A percentile compares a stretch with the other conserved stretches of the same genome.
Conservation (phyloP, 2,329 filamentous ascomycete species). For the Emmonsiellopsis sp. region DNA sequence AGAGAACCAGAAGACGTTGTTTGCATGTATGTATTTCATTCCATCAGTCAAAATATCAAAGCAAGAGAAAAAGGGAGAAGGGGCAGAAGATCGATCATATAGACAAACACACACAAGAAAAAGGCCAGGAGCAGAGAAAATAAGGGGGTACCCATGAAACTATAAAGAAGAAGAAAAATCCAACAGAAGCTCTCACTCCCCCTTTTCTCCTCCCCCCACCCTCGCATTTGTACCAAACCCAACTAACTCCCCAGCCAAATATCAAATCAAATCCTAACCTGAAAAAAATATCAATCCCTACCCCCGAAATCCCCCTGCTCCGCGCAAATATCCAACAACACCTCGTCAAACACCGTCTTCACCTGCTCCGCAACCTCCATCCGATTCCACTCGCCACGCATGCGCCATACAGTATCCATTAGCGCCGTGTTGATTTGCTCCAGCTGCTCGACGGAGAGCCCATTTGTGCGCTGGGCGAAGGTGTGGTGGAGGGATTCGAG, state of each 20-base stretch:
- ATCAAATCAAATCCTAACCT: slow-evolving; percentile 1
- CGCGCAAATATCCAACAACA: slow-evolving; percentile 48
- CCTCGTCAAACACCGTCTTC: slow-evolving; percentile 62
- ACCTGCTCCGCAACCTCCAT: slow-evolving; percentile 59
- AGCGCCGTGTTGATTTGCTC: slow-evolving; percentile 86
- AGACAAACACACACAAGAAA: neutral
- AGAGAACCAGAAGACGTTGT: too few relatives aligned
- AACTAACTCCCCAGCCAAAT: too few relatives aligned
- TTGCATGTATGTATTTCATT: too few relatives aligned
- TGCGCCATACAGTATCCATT: slow-evolving; percentile 83
- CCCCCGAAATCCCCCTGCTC: slow-evolving; percentile 28
- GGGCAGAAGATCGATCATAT: neutral
- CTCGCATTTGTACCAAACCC: too few relatives aligned
- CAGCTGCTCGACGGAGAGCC: slow-evolving; percentile 82
- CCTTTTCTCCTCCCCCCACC: too few relatives aligned
- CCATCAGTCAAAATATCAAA: slow-evolving; percentile 1
- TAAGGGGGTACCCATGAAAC: neutral
- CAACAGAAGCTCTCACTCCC: neutral
- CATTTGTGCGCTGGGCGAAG: slow-evolving; percentile 59
- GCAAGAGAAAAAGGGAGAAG: slow-evolving; percentile 2
- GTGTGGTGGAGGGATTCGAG: slow-evolving; percentile 51
- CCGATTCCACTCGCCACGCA: slow-evolving; percentile 73
- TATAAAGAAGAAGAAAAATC: neutral
- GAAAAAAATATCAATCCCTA: slow-evolving; percentile 13
- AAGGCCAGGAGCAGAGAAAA: neutral